These are phyloP conservation scores for Dichomitus squalens DNA, from an alignment of 1,284 basidiomycete genomes.

Conservation along the genomic window DNA sequence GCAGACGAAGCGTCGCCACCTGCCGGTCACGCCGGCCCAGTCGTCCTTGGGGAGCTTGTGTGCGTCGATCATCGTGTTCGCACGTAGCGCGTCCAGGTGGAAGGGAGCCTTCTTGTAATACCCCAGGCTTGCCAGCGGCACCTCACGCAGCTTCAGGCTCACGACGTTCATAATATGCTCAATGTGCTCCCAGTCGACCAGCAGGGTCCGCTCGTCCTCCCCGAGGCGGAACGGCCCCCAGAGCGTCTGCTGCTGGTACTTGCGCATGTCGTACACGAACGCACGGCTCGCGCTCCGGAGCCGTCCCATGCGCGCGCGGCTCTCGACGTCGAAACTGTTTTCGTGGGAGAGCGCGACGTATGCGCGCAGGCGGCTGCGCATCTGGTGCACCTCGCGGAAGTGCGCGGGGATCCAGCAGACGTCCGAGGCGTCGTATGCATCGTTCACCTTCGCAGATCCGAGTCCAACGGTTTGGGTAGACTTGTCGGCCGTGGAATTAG, in stretches of 20 bases:
- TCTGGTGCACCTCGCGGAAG: constrained; percentile 14
- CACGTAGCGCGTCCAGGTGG: constrained; percentile 50
- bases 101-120: constrained; percentile 45
- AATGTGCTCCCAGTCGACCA: constrained; percentile 63
- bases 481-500: too few relatives aligned
- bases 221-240: constrained; percentile 58
- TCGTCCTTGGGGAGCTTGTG: constrained; percentile 41
- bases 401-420: constrained; percentile 1
- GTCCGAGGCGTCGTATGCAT: constrained; percentile 3
- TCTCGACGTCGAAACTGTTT: constrained; percentile 30
- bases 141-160: constrained; percentile 57
- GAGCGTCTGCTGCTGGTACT: constrained; percentile 48
- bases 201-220: constrained; percentile 13
- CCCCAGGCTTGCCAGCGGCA: constrained; percentile 39
- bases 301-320: constrained; percentile 30
- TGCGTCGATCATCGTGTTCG: constrained; percentile 52
- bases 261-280: constrained; percentile 64
- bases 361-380: constrained; percentile 38
- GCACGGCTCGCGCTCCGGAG: constrained; percentile 51
- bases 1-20: constrained; percentile 68
- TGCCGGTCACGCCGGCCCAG: constrained; percentile 73
- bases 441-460: not conserved
- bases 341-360: constrained; percentile 46
- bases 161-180: constrained; percentile 61
- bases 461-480: not conserved